Conservation (phyloP, 257 asterid genomes). For the Solanum dulcamara region DNA sequence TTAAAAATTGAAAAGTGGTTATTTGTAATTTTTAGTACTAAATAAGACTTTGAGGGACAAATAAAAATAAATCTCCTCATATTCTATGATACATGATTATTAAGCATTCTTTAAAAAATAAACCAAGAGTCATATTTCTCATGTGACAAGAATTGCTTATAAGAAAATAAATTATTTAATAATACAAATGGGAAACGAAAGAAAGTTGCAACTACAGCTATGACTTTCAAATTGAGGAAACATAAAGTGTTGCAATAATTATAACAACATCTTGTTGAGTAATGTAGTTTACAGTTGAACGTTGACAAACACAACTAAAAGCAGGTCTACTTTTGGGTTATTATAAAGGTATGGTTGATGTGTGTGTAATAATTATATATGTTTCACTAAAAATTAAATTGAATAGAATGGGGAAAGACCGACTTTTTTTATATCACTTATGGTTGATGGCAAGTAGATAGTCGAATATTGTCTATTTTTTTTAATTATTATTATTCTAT, state of each 20-base stretch:
- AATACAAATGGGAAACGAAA: background rate
- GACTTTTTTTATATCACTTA: background rate
- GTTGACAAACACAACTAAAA: background rate
- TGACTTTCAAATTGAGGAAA: background rate
- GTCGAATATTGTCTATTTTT: background rate
- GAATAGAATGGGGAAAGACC: background rate
- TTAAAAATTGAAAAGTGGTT: background rate
- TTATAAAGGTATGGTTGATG: background rate
- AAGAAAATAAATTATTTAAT: background rate
- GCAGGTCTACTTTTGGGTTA: background rate
- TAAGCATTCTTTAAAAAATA: background rate
- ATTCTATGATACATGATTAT: background rate
- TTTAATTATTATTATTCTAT: background rate
- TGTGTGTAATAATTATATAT: background rate
- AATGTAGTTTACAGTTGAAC: background rate
- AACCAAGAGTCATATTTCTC: background rate
- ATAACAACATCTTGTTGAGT: background rate
- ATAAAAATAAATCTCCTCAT: background rate
- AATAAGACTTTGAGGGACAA: background rate
- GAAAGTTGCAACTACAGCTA: background rate
- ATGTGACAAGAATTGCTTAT: background rate
- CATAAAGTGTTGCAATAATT: background rate
- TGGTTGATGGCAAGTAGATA: background rate
- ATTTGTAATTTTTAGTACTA: background rate
- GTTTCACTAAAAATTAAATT: too few species aligned